phyloP scores from a whole-genome alignment of 129 eudicot species.

The Solidago caesia region DNA sequence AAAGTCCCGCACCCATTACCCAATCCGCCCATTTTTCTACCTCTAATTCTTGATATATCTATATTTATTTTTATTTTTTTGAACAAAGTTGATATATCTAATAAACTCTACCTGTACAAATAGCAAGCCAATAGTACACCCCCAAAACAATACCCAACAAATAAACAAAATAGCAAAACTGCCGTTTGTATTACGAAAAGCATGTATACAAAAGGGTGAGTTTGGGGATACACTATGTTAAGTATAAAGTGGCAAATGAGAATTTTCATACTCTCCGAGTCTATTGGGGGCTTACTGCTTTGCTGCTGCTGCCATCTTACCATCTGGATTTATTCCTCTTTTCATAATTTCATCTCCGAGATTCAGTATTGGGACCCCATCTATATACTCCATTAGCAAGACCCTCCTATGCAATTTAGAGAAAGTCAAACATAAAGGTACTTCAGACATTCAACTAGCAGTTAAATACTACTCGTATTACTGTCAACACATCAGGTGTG shows the following conservation, averaged over 20 bases:
- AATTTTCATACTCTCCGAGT: slow-evolving; percentile 42
- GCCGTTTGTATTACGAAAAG: neutral
- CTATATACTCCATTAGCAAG: slow-evolving; percentile 89
- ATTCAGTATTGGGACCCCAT: slow-evolving; percentile 85
- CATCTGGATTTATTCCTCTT: slow-evolving; percentile 78
- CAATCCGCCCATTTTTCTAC: neutral
- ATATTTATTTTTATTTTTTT: too few relatives aligned
- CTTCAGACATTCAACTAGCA: slow-evolving; percentile 15
- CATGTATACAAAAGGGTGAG: neutral
- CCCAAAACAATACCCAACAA: too few relatives aligned
- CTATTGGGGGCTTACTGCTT: slow-evolving; percentile 80
- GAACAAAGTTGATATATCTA: neutral
- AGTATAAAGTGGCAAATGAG: slow-evolving; percentile 20
- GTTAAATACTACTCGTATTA: slow-evolving; percentile 5
- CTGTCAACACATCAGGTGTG: neutral
- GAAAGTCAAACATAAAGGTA: neutral
- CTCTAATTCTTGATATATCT: neutral
- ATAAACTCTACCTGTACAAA: neutral
- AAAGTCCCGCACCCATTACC: neutral
- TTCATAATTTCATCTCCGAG: slow-evolving; percentile 92
- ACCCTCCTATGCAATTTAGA: slow-evolving; percentile 57
- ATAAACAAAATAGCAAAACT: neutral
- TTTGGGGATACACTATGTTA: slow-evolving; percentile 4
- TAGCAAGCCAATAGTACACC: too few relatives aligned
- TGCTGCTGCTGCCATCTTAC: slow-evolving; percentile 88